Conservation (phyloP, 1,284 basidiomycete species). For the Mixia osmundae region DNA sequence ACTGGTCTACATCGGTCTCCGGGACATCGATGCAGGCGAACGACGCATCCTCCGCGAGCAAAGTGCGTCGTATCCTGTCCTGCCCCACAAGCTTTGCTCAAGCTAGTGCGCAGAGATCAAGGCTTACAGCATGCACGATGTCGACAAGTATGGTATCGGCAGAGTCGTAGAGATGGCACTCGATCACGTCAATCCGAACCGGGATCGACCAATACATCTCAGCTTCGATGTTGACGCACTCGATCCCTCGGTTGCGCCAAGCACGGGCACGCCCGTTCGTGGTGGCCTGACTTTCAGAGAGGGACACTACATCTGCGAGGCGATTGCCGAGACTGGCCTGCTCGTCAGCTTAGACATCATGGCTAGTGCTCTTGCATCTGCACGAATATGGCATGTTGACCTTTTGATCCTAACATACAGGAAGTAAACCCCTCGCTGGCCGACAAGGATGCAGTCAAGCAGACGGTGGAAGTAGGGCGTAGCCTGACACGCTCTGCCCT, state of each 20-base stretch:
- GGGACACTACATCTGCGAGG: slow-evolving; percentile 91
- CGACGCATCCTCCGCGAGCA: slow-evolving; percentile 65
- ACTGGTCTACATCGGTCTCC: slow-evolving; percentile 81
- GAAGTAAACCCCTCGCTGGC: slow-evolving; percentile 84
- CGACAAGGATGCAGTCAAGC: slow-evolving; percentile 43
- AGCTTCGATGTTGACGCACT: slow-evolving; percentile 92
- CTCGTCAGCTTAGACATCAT: slow-evolving; percentile 79
- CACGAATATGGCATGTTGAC: background rate
- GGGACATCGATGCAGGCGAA: slow-evolving; percentile 79
- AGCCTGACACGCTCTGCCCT: slow-evolving; percentile 74
- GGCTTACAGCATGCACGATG: slow-evolving; percentile 92
- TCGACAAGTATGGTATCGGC: slow-evolving; percentile 91
- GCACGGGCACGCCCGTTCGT: slow-evolving; percentile 55
- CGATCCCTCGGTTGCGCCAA: slow-evolving; percentile 47
- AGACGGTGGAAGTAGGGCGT: slow-evolving; percentile 84
- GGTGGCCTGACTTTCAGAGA: slow-evolving; percentile 93
- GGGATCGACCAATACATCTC: slow-evolving; percentile 69
- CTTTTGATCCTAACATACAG: slow-evolving; percentile 26
- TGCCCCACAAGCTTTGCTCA: background rate
- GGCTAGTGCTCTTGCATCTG: slow-evolving; percentile 26
- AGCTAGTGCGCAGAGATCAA: slow-evolving; percentile 37
- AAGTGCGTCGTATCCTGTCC: slow-evolving; percentile 18
- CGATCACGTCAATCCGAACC: slow-evolving; percentile 68
- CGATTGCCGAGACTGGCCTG: slow-evolving; percentile 74
- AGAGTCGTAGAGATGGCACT: slow-evolving; percentile 87